Evolutionary conservation across 768 basidiomycete genomes (phyloP).

Genomic region (Pleurotus platypus): DNA sequence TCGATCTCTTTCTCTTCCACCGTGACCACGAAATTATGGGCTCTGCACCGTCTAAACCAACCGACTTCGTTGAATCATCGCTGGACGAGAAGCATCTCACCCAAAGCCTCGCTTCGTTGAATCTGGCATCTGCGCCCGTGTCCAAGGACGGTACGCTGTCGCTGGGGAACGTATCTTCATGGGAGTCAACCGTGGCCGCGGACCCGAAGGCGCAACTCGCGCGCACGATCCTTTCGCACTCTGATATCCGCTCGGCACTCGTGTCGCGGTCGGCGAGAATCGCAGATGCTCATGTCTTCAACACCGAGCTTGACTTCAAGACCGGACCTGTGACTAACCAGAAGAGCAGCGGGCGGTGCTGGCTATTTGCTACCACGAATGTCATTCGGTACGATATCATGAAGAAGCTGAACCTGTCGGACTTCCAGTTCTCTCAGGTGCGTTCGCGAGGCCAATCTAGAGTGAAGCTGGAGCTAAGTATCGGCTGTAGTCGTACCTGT

Average conservation of each 20-base stretch:
- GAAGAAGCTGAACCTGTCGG: constrained; percentile 79
- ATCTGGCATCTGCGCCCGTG: constrained; percentile 25
- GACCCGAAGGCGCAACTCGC: constrained; percentile 68
- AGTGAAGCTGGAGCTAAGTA: neutral
- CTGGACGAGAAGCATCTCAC: constrained; percentile 13
- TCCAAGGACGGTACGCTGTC: constrained; percentile 64
- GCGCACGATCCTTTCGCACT: constrained; percentile 71
- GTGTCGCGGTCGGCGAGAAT: constrained; percentile 60
- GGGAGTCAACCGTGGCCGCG: constrained; percentile 56
- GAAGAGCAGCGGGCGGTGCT: constrained; percentile 87
- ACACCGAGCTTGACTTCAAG: constrained; percentile 75
- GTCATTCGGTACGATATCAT: constrained; percentile 80
- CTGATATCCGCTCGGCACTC: constrained; percentile 60
- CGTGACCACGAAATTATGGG: constrained; percentile 11
- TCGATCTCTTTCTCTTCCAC: constrained; percentile 7
- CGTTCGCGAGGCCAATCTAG: constrained; percentile 13
- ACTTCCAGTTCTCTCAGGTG: constrained; percentile 91
- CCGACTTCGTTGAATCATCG: constrained; percentile 7
- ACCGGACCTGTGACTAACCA: constrained; percentile 84
- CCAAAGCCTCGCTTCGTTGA: constrained; percentile 27
- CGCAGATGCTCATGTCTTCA: constrained; percentile 77
- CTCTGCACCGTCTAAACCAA: constrained; percentile 10
- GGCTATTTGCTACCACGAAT: constrained; percentile 93
- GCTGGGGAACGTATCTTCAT: constrained; percentile 52
- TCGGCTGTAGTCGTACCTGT: constrained; percentile 70